Evolutionary conservation across 2,329 filamentous ascomycete genomes (phyloP), one percentile per base, ranked within the genome.

Genomic region (Diaporthe caulivora): DNA sequence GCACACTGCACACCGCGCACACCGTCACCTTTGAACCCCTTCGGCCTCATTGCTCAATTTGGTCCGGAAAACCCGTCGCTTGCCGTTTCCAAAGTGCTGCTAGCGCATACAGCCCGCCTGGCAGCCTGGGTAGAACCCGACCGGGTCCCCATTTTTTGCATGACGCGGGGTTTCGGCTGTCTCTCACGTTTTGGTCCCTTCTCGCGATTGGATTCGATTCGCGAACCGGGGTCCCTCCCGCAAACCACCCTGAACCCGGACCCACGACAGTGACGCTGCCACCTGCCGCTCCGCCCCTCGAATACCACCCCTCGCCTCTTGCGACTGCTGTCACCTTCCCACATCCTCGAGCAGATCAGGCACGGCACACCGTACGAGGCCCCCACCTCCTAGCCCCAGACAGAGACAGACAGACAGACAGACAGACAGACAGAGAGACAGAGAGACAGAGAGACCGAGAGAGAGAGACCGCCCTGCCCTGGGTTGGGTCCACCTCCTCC

Each of bases 281-380:
- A 65, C 60, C 60, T n/a, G 26, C 42, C 42, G 42, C 18, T 11
- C 42, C n/a, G n/a, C 26, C 31, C 40, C 26, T 64, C 58, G 58
- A 34, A 31, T 64, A 49, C 58, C 13, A 64, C 58, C 58, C 40
- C 58, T 62, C 58, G 58, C 18, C 58, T 47, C 17, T 62, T n/a
- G n/a, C n/a, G n/a, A n/a, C n/a, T 62, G 58, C 58, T 62, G 58
- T 26, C 37, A 31, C 40, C 42, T 17, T 47, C 31, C 26, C 40
- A 21, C 42, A 64, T 47, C 58, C 58, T 47, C 58, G 58, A 64
- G 58, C 58, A 64, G 40, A 64, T 64, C 58, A 64, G 40, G 58
- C 58, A 64, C 58, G 40, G 40, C 58, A 34, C 42, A 64, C 18
- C 42, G 40, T 47, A 64, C 58, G 42, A 24, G 47, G 40, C 58